These are phyloP conservation scores for Eimeria sp. DNA, from an alignment of 169 alveolate genomes.

Conservation along the genomic window DNA sequence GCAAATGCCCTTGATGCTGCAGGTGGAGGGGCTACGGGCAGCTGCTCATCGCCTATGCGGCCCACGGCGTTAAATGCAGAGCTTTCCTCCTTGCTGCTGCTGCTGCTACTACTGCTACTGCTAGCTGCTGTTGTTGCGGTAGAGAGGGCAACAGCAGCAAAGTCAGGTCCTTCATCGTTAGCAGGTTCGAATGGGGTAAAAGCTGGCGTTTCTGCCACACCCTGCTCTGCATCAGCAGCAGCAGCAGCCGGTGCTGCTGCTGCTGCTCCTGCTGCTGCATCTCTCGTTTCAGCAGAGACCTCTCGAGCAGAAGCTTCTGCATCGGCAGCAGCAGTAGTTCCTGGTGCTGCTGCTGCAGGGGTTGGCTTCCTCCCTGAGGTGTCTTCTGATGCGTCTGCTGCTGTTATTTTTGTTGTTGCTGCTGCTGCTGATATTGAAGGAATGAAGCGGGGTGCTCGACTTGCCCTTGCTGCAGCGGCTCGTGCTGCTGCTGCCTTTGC, in stretches of 20 bases:
- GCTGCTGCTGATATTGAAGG: constrained; percentile 48
- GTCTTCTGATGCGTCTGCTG: neutral
- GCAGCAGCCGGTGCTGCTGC: constrained; percentile 35
- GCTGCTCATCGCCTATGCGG: constrained; percentile 55
- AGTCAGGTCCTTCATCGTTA: neutral
- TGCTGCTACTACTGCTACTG: constrained; percentile 37
- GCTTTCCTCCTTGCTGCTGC: constrained; percentile 67
- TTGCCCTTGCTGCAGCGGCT: constrained; percentile 9
- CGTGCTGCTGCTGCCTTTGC: constrained; percentile 65
- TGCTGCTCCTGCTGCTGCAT: constrained; percentile 16
- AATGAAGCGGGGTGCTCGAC: constrained; percentile 17
- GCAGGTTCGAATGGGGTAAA: neutral
- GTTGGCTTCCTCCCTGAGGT: neutral
- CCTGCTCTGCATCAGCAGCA: neutral
- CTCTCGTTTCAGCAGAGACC: neutral
- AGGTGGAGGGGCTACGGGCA: constrained; percentile 74
- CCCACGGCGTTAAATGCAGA: constrained; percentile 71
- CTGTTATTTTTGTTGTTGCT: constrained; percentile 21
- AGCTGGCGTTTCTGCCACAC: constrained; percentile 16
- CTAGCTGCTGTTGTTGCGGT: neutral
- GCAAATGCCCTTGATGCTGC: constrained; percentile 72
- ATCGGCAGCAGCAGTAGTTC: neutral
- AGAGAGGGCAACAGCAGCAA: neutral
- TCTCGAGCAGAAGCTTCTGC: neutral
- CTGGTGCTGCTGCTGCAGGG: constrained; percentile 53